A percentile compares a stretch with the other conserved stretches of the same genome.
phyloP scores from a whole-genome alignment of 2,329 filamentous ascomycete species.

The Bipolaris cookei region DNA sequence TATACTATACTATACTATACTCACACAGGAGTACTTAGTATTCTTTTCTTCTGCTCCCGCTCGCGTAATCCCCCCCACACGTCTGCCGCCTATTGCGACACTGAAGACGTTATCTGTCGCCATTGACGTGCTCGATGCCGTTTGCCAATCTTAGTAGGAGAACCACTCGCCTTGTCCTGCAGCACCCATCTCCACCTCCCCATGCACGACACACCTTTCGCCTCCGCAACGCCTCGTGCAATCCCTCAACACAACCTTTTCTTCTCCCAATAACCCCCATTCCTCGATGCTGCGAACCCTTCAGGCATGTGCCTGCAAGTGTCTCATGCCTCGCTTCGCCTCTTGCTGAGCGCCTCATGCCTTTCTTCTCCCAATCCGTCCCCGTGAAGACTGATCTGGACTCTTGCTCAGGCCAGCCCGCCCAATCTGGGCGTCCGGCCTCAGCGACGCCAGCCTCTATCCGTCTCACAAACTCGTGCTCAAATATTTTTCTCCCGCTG shows the following conservation, averaged over 20 bases:
- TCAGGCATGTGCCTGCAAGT: conserved; percentile 11
- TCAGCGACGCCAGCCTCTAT: conserved; percentile 37
- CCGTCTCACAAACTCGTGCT: conserved; percentile 38
- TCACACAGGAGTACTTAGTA: background rate
- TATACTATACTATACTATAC: too few relatives aligned
- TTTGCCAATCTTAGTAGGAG: conserved; percentile 1
- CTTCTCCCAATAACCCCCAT: conserved; percentile 14
- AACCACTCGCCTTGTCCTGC: conserved; percentile 21
- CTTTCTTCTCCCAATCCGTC: conserved; percentile 29
- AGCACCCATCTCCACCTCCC: conserved; percentile 23
- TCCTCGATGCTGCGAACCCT: conserved; percentile 18
- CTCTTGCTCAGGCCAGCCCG: conserved; percentile 15
- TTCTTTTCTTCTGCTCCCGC: conserved; percentile 15
- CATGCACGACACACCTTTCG: conserved; percentile 23
- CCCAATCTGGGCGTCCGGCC: conserved; percentile 21
- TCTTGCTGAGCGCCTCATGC: conserved; percentile 29
- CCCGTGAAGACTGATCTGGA: conserved; percentile 30
- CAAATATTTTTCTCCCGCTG: conserved; percentile 17
- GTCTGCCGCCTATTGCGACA: conserved; percentile 19
- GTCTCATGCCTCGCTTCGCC: conserved; percentile 36
- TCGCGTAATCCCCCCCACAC: conserved; percentile 28
- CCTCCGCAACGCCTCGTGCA: conserved; percentile 11
- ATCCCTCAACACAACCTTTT: conserved; percentile 34
- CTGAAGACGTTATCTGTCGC: conserved; percentile 31
- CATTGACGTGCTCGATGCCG: conserved; percentile 18